Conservation (phyloP, 2,329 filamentous ascomycete genomes). For the Pyrenochaeta sp. region DNA sequence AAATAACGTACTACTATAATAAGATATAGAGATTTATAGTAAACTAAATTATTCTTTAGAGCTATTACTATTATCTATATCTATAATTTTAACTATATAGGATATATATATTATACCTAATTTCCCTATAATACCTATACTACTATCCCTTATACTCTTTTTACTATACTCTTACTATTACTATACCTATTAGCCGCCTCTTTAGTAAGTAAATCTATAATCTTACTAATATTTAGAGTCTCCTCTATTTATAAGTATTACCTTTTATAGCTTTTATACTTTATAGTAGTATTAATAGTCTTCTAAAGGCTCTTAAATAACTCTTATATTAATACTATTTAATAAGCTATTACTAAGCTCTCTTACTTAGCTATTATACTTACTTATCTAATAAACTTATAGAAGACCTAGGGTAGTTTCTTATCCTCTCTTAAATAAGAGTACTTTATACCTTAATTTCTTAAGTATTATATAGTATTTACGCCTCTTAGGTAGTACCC, state of each 20-base stretch:
- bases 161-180: conserved; percentile 1
- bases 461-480: conserved; percentile 10
- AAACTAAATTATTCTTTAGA: no score
- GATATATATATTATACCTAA: conserved; percentile 13
- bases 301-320: neutral
- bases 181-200: conserved; percentile 2
- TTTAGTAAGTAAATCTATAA: neutral
- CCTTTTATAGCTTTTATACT: neutral
- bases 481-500: conserved; percentile 1
- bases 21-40: no score
- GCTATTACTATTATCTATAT: conserved; percentile 11
- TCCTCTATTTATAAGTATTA: no score
- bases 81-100: conserved; percentile 10
- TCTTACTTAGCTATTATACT: conserved; percentile 10
- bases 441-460: conserved; percentile 10
- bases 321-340: conserved; percentile 11
- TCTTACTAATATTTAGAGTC: neutral
- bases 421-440: conserved; percentile 10
- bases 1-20: no score
- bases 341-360: conserved; percentile 12
- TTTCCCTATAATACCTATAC: conserved; percentile 13
- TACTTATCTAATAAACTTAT: conserved; percentile 9
- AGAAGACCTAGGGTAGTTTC: no score
- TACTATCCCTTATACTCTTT: conserved; percentile 9
- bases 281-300: conserved; percentile 8